phyloP scores from a whole-genome alignment of 768 basidiomycete species.

The Fomitopsis pulvina region DNA sequence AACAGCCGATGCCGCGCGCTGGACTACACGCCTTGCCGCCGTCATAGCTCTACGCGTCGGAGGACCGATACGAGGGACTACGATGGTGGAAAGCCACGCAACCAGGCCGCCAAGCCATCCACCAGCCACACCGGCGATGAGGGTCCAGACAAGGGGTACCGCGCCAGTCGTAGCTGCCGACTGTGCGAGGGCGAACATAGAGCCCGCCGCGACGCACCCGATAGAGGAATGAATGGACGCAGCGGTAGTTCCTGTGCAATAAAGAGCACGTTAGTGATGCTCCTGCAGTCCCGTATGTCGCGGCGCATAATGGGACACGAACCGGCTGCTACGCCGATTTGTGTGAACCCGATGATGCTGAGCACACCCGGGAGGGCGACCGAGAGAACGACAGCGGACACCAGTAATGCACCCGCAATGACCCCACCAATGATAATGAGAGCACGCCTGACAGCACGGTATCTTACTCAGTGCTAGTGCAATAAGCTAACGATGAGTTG shows the following conservation, averaged over 20 bases:
- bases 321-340: background rate
- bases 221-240: constrained; percentile 6
- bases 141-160: background rate
- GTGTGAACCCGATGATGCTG: background rate
- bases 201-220: constrained; percentile 8
- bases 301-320: too few species aligned
- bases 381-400: background rate
- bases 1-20: background rate
- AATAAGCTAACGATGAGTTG: too few species aligned
- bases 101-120: background rate
- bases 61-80: background rate
- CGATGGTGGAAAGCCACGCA: background rate
- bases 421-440: background rate
- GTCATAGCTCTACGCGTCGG: background rate
- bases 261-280: too few species aligned
- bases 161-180: constrained; percentile 9
- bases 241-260: constrained; percentile 6
- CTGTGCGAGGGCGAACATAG: constrained; percentile 5
- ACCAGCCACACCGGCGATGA: background rate
- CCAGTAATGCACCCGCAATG: background rate
- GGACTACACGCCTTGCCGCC: background rate
- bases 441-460: background rate
- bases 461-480: too few species aligned
- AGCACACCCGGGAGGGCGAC: background rate
- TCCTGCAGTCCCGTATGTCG: too few species aligned